These are phyloP conservation scores for Aspergillus haitiensis DNA, from an alignment of 495 filamentous ascomycete genomes.

Conservation along the genomic window DNA sequence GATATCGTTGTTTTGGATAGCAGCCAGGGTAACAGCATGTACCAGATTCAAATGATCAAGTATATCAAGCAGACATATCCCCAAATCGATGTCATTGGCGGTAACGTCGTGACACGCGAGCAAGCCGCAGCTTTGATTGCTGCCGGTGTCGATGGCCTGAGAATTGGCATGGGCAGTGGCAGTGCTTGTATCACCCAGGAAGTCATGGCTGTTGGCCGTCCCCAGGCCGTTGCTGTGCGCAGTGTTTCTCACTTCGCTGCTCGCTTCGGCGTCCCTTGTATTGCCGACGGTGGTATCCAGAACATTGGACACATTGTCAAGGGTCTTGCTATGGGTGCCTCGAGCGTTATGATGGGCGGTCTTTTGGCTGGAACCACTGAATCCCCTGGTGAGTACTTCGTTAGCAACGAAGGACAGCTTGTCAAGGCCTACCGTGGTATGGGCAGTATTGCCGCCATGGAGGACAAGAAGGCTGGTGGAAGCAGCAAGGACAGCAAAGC, in stretches of 20 bases:
- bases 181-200: constrained; percentile 99
- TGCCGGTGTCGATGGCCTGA: constrained; percentile 91
- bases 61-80: constrained; percentile 88
- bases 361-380: constrained; percentile 96
- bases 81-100: constrained; percentile 87
- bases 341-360: constrained; percentile 99
- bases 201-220: constrained; percentile 97
- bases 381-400: constrained; percentile 94
- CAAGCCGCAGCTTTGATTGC: constrained; percentile 91
- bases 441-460: constrained; percentile 98
- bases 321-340: constrained; percentile 89
- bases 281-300: constrained; percentile 96
- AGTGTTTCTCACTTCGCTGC: constrained; percentile 85
- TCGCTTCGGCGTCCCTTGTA: constrained; percentile 94
- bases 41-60: constrained; percentile 95
- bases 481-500: constrained; percentile 70
- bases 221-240: constrained; percentile 89
- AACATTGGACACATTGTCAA: constrained; percentile 99
- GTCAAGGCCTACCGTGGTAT: constrained; percentile 99
- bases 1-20: constrained; percentile 95
- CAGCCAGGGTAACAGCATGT: constrained; percentile 96
- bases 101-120: constrained; percentile 95
- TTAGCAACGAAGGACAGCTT: constrained; percentile 90
- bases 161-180: constrained; percentile 98
- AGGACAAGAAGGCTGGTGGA: constrained; percentile 87